Conservation (phyloP, 2,329 filamentous ascomycete species). For the Fusarium coicis region DNA sequence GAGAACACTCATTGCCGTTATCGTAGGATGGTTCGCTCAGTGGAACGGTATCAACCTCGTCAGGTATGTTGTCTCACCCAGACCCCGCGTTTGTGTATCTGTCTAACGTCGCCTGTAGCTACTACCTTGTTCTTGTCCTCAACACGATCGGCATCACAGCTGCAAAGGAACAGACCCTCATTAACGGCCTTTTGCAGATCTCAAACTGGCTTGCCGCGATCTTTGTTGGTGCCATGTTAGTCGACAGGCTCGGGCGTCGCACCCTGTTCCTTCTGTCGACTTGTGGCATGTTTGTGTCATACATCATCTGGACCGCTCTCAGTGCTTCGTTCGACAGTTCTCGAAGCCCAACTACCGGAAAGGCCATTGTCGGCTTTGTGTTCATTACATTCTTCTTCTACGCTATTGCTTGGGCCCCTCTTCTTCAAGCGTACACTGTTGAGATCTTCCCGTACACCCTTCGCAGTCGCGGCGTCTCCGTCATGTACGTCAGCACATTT, state of each 20-base stretch:
- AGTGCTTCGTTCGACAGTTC: constrained; percentile 33
- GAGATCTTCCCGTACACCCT: constrained; percentile 45
- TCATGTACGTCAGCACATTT: constrained; percentile 37
- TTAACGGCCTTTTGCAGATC: constrained; percentile 48
- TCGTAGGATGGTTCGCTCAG: constrained; percentile 37
- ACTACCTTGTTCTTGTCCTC: constrained; percentile 53
- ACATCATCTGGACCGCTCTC: constrained; percentile 49
- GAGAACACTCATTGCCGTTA: constrained; percentile 34
- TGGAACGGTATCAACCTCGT: constrained; percentile 39
- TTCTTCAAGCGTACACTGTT: constrained; percentile 45
- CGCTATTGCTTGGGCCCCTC: constrained; percentile 49
- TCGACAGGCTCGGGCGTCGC: constrained; percentile 54
- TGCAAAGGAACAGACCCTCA: constrained; percentile 49
- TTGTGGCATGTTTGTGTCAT: constrained; percentile 50
- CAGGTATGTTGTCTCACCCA: not conserved
- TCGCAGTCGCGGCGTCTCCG: constrained; percentile 32
- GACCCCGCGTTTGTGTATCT: too few species aligned
- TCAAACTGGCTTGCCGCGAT: constrained; percentile 53
- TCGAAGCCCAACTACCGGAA: constrained; percentile 35
- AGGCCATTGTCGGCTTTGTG: constrained; percentile 50
- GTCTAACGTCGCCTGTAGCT: constrained; percentile 26
- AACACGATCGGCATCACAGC: constrained; percentile 53
- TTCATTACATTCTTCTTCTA: constrained; percentile 55
- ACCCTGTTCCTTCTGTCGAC: constrained; percentile 53
- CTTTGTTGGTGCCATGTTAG: constrained; percentile 50